Evolutionary conservation across 345 rosid genomes (phyloP).

Genomic region (Eucalyptus dawsonii): DNA sequence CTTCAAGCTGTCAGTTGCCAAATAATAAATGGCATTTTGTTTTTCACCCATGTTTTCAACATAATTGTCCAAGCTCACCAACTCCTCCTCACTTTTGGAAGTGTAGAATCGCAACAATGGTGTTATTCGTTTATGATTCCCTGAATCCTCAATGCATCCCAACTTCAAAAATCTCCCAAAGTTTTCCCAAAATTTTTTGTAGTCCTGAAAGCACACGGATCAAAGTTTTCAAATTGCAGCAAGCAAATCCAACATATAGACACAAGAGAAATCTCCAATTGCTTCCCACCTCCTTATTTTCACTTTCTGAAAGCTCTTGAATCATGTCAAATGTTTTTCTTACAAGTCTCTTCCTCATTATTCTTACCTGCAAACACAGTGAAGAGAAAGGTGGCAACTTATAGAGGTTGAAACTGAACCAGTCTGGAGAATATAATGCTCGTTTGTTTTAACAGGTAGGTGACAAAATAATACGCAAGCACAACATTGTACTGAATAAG

Average conservation of each 20-base stretch:
- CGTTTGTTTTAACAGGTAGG: background rate
- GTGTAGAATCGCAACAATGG: slow-evolving; percentile 71
- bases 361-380: slow-evolving; percentile 44
- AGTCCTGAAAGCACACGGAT: slow-evolving; percentile 47
- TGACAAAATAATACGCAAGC: background rate
- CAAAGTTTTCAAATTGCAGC: background rate
- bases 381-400: background rate
- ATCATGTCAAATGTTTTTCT: slow-evolving; percentile 97
- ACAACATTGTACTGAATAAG: background rate
- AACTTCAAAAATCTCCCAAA: slow-evolving; percentile 82
- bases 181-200: slow-evolving; percentile 97
- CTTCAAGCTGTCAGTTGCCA: slow-evolving; percentile 87
- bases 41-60: slow-evolving; percentile 93
- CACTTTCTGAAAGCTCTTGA: slow-evolving; percentile 76
- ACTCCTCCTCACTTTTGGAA: slow-evolving; percentile 80
- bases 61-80: slow-evolving; percentile 77
- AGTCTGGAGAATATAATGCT: background rate
- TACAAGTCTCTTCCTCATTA: slow-evolving; percentile 96
- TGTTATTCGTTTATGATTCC: slow-evolving; percentile 92
- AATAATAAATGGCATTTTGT: slow-evolving; percentile 88
- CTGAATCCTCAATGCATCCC: slow-evolving; percentile 93
- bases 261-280: background rate
- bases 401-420: background rate
- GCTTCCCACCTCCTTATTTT: slow-evolving; percentile 68
- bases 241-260: background rate